Conservation (phyloP, 1,284 basidiomycete species). For the Vanrija pseudolonga region DNA sequence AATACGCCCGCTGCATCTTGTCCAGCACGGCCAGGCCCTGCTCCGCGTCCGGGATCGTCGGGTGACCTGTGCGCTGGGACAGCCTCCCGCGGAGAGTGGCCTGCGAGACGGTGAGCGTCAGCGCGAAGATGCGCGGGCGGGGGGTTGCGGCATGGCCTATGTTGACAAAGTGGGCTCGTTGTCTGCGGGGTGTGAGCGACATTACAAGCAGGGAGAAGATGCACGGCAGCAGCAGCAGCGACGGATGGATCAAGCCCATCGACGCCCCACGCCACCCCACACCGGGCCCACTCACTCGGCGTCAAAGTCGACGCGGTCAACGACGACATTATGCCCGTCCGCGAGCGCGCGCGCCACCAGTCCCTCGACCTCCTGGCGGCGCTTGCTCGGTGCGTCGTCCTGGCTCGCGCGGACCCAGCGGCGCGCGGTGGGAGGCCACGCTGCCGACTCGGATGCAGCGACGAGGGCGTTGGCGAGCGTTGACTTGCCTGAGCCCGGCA, state of each 20-base stretch:
- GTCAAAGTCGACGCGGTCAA: conserved; percentile 47
- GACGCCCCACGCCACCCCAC: not conserved
- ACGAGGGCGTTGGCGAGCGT: conserved; percentile 39
- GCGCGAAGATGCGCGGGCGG: conserved; percentile 19
- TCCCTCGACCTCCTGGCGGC: conserved; percentile 43
- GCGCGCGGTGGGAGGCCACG: not conserved
- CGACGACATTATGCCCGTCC: conserved; percentile 40
- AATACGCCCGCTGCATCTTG: conserved; percentile 31
- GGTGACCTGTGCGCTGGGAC: conserved; percentile 29
- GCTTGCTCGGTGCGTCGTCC: conserved; percentile 39
- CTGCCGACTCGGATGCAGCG: conserved; percentile 1
- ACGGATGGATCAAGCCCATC: too few species aligned
- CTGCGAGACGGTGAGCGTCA: conserved; percentile 22
- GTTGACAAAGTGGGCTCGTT: conserved; percentile 44
- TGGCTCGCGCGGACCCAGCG: conserved; percentile 46
- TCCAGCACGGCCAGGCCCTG: conserved; percentile 37
- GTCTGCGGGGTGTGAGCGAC: conserved; percentile 23
- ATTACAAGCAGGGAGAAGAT: too few species aligned
- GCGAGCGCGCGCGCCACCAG: conserved; percentile 27
- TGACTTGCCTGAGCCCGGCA: conserved; percentile 46
- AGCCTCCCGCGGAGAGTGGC: conserved; percentile 33
- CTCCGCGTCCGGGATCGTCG: conserved; percentile 38
- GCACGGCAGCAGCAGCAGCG: too few species aligned
- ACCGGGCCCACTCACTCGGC: conserved; percentile 25
- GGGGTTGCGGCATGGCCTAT: conserved; percentile 22